These are phyloP conservation scores for Urtica urens DNA, from an alignment of 306 rosid species.

Conservation along the genomic window DNA sequence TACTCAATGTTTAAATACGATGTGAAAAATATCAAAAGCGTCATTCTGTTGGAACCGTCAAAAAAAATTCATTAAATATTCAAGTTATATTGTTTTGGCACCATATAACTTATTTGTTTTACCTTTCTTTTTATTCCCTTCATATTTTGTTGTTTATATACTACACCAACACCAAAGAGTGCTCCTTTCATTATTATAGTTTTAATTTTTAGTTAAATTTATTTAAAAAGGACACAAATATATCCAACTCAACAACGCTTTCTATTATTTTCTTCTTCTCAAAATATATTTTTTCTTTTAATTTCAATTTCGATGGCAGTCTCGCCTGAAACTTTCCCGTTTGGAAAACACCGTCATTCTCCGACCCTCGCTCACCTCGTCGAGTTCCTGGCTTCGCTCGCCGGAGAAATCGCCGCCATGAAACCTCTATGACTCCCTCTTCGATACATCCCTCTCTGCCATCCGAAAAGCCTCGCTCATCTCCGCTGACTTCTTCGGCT, in stretches of 20 bases:
- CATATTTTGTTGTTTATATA: no score
- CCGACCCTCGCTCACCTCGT: slow-evolving; percentile 44
- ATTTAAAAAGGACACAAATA: background rate
- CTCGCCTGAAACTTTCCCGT: no score
- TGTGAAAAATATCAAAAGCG: no score
- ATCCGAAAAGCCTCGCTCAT: slow-evolving; percentile 53
- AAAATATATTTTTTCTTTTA: background rate
- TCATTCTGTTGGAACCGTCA: no score
- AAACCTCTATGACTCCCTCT: slow-evolving; percentile 30
- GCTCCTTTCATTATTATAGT: background rate
- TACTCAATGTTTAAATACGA: no score
- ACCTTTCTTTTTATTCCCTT: no score
- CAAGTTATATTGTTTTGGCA: no score
- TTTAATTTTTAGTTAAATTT: no score
- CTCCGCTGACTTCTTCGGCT: slow-evolving; percentile 45
- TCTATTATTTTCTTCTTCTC: slow-evolving; percentile 9
- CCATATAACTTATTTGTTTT: no score
- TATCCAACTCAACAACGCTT: no score
- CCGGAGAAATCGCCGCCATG: slow-evolving; percentile 39
- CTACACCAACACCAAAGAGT: background rate
- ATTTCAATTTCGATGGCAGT: slow-evolving; percentile 14
- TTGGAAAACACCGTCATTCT: slow-evolving; percentile 56
- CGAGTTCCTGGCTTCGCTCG: slow-evolving; percentile 38
- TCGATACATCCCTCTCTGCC: slow-evolving; percentile 29
- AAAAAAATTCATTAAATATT: no score